Evolutionary conservation across 2,329 filamentous ascomycete genomes (phyloP), one percentile per base, ranked within the genome.

Genomic region (Magnaporthales sp.): DNA sequence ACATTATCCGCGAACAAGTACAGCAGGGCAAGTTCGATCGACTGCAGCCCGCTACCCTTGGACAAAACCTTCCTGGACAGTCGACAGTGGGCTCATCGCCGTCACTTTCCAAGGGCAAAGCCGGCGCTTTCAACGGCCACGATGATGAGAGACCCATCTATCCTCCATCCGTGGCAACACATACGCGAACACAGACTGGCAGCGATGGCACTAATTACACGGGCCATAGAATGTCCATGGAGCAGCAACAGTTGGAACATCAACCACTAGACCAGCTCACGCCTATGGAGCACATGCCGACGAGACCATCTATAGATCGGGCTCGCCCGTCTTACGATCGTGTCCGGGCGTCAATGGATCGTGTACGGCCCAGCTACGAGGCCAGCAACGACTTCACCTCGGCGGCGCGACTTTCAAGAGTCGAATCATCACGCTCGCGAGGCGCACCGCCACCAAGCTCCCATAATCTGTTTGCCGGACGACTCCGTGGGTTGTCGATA

Each of bases 131-230:
- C 73, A 83, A 83, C 67, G 89, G 86, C 71, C 84, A 92, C 68
- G 90, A 95, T 74, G 94, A 97, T 74, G 85, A 91, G 76, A 87
- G 93, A 70, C 93, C 93, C 32, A 96, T 98, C 73, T 98, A 98
- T 78, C 92, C 94, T 64, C 93, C 94, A 15, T 96, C 93, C 66
- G 88, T 94, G 72, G 90, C 92, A 63, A 94, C 91, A 32, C 90
- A 95, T 75, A 82, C 93, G 70, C 89, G 89, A 64, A 95, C 91
- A 73, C 92, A 96, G 75, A 96, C 94, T 72, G 92, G 93, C 68
- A 97, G 93, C 78, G 93, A 97, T 77, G 94, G 92, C 68, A 97
- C 95, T 64, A 93, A 96, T 72, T 96, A 93, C 76, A 96, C 92
- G 26, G 80, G 84, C 64, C 86, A 87, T 71, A 84, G 88, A 68